Evolutionary conservation across 139 green algal genomes (phyloP).

Genomic region (Chlorella sorokiniana): DNA sequence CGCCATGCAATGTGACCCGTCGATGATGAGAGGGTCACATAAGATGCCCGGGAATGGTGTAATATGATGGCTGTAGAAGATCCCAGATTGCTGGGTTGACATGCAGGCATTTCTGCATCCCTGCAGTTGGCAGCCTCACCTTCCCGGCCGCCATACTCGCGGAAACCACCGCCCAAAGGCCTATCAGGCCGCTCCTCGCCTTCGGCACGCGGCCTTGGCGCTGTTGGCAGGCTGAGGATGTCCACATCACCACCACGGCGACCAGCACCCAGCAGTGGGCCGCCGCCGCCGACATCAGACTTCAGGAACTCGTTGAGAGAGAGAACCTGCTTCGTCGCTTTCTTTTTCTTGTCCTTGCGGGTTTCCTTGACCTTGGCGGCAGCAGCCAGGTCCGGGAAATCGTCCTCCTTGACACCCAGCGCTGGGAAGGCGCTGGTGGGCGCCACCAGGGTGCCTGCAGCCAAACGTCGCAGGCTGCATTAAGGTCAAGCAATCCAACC

Average conservation of each 20-base stretch:
- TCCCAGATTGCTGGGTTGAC: too few relatives aligned
- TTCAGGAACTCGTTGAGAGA: conserved; percentile 72
- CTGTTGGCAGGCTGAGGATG: conserved; percentile 66
- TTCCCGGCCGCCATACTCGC: conserved; percentile 61
- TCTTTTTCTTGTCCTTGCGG: conserved; percentile 78
- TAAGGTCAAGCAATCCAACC: too few relatives aligned
- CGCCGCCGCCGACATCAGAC: conserved; percentile 14
- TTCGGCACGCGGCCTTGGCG: conserved; percentile 49
- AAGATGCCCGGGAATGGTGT: too few relatives aligned
- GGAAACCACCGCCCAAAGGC: conserved; percentile 75
- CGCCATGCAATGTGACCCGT: too few relatives aligned
- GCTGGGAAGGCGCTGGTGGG: background rate
- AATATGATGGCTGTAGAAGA: too few relatives aligned
- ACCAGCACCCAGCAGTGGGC: background rate
- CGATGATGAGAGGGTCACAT: too few relatives aligned
- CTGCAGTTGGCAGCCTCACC: background rate
- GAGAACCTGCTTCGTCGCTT: conserved; percentile 56
- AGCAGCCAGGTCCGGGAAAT: conserved; percentile 72
- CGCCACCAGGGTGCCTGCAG: background rate
- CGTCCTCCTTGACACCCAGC: conserved; percentile 31
- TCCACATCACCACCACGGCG: conserved; percentile 47
- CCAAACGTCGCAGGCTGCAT: background rate
- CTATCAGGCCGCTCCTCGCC: conserved; percentile 43
- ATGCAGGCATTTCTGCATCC: background rate
- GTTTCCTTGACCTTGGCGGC: conserved; percentile 54